Percentiles rank a stretch among this genome's conserved stretches.
These are phyloP conservation scores for Flaveria sonorensis DNA, from an alignment of 129 eudicot species.

Conservation along the genomic window DNA sequence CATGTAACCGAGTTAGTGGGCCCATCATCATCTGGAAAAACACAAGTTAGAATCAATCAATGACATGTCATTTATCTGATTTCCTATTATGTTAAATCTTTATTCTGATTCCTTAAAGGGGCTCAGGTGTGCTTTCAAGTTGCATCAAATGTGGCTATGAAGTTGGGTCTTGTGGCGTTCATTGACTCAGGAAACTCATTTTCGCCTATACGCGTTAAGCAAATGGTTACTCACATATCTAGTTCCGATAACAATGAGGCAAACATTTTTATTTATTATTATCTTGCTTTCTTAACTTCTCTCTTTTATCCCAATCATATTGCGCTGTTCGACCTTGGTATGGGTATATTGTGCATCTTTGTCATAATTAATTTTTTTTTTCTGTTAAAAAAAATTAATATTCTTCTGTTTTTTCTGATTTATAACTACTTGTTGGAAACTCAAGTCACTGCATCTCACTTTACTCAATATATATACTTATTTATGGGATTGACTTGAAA, in stretches of 20 bases:
- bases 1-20: constrained; percentile 81
- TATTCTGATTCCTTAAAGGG: constrained; percentile 1
- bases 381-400: too few relatives aligned
- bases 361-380: neutral
- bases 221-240: constrained; percentile 49
- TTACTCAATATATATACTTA: neutral
- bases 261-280: neutral
- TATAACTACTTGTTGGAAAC: constrained; percentile 3
- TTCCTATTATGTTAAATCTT: neutral
- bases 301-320: neutral
- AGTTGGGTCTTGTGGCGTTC: constrained; percentile 48
- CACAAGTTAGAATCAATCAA: constrained; percentile 56
- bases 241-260: constrained; percentile 50
- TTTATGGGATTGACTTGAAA: neutral
- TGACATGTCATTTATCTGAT: neutral
- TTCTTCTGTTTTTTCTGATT: neutral
- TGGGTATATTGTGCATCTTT: constrained; percentile 1
- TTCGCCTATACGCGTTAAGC: constrained; percentile 60
- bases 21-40: constrained; percentile 84
- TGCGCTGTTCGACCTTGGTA: constrained; percentile 1
- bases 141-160: constrained; percentile 67
- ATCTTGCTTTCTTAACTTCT: neutral
- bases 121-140: constrained; percentile 75
- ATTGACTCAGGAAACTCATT: constrained; percentile 86
- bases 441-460: neutral